These are phyloP conservation scores for Globisporangium carolinianum DNA, from an alignment of 352 stramenopile species.

Conservation along the genomic window DNA sequence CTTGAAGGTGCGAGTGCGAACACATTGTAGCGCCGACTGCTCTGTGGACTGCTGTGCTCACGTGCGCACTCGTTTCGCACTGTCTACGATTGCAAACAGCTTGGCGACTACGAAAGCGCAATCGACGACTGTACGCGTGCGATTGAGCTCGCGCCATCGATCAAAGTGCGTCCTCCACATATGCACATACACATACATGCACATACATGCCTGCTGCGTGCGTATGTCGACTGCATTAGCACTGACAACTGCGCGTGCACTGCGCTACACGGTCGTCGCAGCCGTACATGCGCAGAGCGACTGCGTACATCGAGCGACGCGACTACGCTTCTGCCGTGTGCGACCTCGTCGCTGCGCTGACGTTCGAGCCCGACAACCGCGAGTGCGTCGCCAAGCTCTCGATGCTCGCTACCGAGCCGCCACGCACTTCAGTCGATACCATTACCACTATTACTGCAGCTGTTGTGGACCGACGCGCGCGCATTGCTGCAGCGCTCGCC, in stretches of 20 bases:
- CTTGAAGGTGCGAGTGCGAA: constrained; percentile 31
- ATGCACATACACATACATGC: not conserved
- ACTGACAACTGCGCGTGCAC: too few species aligned
- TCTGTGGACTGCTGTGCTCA: too few species aligned
- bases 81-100: constrained; percentile 13
- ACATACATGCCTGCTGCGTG: too few species aligned
- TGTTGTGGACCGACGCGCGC: constrained; percentile 10
- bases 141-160: constrained; percentile 32
- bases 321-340: constrained; percentile 22
- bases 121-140: constrained; percentile 42
- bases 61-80: not conserved
- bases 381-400: constrained; percentile 37
- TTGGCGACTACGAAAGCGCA: constrained; percentile 29
- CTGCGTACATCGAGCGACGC: constrained; percentile 25
- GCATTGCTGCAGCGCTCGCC: constrained; percentile 22
- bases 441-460: too few species aligned
- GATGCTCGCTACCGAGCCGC: constrained; percentile 10
- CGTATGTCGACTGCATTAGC: too few species aligned
- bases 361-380: constrained; percentile 46
- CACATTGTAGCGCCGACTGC: not conserved
- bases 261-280: constrained; percentile 5
- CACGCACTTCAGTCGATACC: too few species aligned
- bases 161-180: constrained; percentile 36
- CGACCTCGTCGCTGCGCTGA: constrained; percentile 35
- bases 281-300: constrained; percentile 50